These are phyloP conservation scores for Neonothopanus nambi DNA, from an alignment of 1,284 basidiomycete genomes.

Conservation along the genomic window DNA sequence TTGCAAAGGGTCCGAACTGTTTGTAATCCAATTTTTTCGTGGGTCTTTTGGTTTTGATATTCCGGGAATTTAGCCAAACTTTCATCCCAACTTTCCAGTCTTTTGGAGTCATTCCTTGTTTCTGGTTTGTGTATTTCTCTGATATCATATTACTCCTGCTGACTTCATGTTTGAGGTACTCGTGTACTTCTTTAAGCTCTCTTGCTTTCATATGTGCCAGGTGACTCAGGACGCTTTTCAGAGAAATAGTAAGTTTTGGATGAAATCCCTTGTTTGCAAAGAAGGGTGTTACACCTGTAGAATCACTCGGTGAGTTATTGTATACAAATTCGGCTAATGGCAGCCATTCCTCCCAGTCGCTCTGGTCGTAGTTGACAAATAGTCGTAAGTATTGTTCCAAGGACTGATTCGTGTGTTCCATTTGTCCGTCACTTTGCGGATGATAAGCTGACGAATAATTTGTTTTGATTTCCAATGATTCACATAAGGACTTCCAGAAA, in stretches of 20 bases:
- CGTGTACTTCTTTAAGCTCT: neutral
- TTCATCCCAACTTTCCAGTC: conserved; percentile 4
- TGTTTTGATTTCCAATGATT: neutral
- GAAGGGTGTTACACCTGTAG: neutral
- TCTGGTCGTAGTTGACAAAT: conserved; percentile 9
- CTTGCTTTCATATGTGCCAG: too few species aligned
- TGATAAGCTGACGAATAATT: conserved; percentile 8
- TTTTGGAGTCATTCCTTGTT: neutral
- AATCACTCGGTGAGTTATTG: neutral
- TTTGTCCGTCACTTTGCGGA: conserved; percentile 12
- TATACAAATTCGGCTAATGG: neutral
- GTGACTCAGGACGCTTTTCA: neutral
- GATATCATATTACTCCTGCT: neutral
- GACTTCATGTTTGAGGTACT: neutral
- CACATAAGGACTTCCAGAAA: conserved; percentile 5
- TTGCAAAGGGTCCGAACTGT: conserved; percentile 15
- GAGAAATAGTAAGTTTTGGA: neutral
- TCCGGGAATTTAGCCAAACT: conserved; percentile 8
- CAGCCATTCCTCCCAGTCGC: too few species aligned
- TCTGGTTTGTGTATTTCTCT: neutral
- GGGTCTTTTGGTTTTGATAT: conserved; percentile 10
- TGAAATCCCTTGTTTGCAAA: conserved; percentile 3
- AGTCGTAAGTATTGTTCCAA: conserved; percentile 7
- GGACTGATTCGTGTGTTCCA: conserved; percentile 1
- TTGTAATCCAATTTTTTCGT: conserved; percentile 17